Percentiles rank a stretch among this genome's conserved stretches.
Conservation (phyloP, 192 early-diverging fungal genomes). For the Backusella tuberculispora region DNA sequence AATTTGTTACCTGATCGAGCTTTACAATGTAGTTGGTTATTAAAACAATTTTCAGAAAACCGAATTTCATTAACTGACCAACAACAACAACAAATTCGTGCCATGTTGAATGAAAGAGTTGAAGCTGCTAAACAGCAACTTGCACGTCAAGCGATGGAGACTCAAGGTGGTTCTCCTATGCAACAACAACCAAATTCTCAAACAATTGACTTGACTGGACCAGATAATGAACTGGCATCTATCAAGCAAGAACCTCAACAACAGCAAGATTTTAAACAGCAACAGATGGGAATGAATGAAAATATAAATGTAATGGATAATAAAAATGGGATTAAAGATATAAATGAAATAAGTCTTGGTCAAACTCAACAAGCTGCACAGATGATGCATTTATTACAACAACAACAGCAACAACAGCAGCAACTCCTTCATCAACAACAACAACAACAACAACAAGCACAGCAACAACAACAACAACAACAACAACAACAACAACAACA, state of each 20-base stretch:
- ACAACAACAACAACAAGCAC: background rate
- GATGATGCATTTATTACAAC: conserved; percentile 9
- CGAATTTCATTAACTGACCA: conserved; percentile 19
- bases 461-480: background rate
- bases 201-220: background rate
- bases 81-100: conserved; percentile 42
- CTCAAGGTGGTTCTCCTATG: background rate
- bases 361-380: background rate
- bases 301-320: background rate
- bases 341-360: background rate
- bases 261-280: conserved; percentile 14
- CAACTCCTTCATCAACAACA: background rate
- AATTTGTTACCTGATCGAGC: conserved; percentile 31
- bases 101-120: conserved; percentile 31
- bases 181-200: conserved; percentile 16
- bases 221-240: background rate
- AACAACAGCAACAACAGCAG: background rate
- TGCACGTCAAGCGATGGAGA: background rate
- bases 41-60: conserved; percentile 32
- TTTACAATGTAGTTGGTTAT: conserved; percentile 40
- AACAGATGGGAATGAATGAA: background rate
- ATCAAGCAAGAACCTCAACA: conserved; percentile 12
- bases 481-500: no score
- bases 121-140: conserved; percentile 18
- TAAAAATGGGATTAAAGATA: background rate